Base-by-base conservation (phyloP, 2,329 filamentous ascomycete species). In the Claviceps pusilla region DNA sequence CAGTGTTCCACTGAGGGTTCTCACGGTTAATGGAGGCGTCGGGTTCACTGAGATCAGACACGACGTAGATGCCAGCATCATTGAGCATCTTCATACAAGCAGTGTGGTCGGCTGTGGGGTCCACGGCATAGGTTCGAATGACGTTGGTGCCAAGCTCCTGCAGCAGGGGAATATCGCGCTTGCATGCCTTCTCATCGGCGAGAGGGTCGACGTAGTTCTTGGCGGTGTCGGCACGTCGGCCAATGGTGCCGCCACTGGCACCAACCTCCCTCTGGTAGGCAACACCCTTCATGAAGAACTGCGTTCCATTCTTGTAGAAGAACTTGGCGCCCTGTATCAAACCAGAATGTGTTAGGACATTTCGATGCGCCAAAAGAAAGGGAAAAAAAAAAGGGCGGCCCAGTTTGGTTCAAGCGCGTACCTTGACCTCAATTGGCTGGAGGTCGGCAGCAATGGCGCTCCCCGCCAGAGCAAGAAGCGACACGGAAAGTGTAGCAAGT, bases 51-150 rank as follows among this genome's bases (percentile, higher is more conserved):
- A 98, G 75, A 76, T 98, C 93, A 61, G 89, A 86, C 63, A 98
- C 80, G 65, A 98, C 84, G 70, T 97, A 98, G 75, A 98, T 97
- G 65, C 89, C 91, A 55, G 86, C 87, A 57, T 86, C 81, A 55
- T 86, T 78, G 51, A 98, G 80, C 60, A 88, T 69, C 61, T 78
- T 75, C 90, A 98, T 96, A 75, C 93, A 97, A 52, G 76, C 77
- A 53, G 78, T 76, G 74, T 98, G 93, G 72, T 94, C 77, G 61
- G 76, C 69, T 16, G 76, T 80, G 29, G 91, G 87, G 73, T 97
- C 80, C 64, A 97, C 82, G 63, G 91, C 89, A 70, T 98, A 98
- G 55, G 93, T 90, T 70, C 93, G 91, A 70, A 98, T 91, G 63
- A 84, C 83, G 74, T 98, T 98, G 71, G 89, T 95, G 59, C 82